These are phyloP conservation scores for Scytalidium lignicola DNA, from an alignment of 2,329 filamentous ascomycete species.

Conservation along the genomic window DNA sequence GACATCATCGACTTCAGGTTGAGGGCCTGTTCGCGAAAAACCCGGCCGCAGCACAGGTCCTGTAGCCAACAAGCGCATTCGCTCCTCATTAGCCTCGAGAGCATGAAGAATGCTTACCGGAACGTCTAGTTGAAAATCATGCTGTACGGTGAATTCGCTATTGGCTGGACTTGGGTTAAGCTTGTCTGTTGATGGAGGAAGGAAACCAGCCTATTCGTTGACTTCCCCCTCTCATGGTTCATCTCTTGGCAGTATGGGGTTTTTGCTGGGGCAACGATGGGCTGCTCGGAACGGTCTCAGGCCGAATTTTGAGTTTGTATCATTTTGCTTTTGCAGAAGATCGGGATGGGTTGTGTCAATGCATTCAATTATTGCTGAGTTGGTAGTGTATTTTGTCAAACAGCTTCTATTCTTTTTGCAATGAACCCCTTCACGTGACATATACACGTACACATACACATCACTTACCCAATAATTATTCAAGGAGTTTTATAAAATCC, in stretches of 20 bases:
- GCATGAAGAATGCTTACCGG: neutral
- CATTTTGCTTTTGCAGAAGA: conserved; percentile 37
- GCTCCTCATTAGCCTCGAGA: too few relatives aligned
- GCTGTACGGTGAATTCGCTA: neutral
- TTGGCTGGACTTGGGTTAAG: neutral
- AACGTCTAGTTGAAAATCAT: neutral
- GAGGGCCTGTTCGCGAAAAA: neutral
- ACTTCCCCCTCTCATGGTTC: neutral
- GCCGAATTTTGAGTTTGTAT: conserved; percentile 41
- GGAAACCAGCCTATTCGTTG: neutral
- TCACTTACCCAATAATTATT: too few relatives aligned
- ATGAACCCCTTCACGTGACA: too few relatives aligned
- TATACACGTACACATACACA: too few relatives aligned
- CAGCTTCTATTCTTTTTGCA: too few relatives aligned
- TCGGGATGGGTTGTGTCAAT: too few relatives aligned
- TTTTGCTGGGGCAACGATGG: neutral
- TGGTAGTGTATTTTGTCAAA: too few relatives aligned
- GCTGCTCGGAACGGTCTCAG: too few relatives aligned
- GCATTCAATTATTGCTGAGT: too few relatives aligned
- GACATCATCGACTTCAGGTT: neutral
- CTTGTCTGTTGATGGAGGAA: neutral
- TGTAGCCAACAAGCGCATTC: too few relatives aligned
- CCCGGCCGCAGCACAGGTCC: too few relatives aligned
- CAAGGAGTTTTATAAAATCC: too few relatives aligned
- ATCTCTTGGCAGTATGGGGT: neutral